Base-by-base conservation (phyloP, 306 rosid genomes). In the Cyclanthera cordifolia region DNA sequence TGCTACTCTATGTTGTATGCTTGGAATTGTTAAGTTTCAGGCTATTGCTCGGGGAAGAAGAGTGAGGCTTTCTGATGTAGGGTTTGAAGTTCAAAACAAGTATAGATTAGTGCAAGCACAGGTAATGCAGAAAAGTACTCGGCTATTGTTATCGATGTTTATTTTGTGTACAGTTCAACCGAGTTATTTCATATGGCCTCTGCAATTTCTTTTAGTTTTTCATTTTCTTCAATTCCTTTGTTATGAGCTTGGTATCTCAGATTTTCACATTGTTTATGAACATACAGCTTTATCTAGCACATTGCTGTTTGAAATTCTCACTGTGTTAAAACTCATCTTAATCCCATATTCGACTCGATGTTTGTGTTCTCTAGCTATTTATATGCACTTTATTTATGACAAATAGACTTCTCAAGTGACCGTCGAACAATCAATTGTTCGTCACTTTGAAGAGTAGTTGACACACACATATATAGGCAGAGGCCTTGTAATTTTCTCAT, bases 1-100 rank as follows among this genome's bases (percentile, higher is more conserved):
- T 82, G 79, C 87, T 69, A 90, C 99, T 5, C 78, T 94, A 49
- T 80, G 77, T 86, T 85, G 85, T 82, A 85, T 90, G 96, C 80
- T 83, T 73, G 87, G 89, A 59, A 79, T 94, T 81, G 89, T 94
- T 79, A 94, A 88, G 84, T 80, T 85, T 59, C 99, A 94, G 83
- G 96, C 96, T 65, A 55, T 88, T 70, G 79, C 71, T 75, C 95
- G 96, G 53, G 99, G 97, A 57, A 79, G 81, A 73, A 74, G 70
- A 48, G 92, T 85, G 71, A 86, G 99, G 73, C 77, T 50, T 55
- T 86, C 90, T 76, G 82, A 77, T 73, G 67, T 77, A 79, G 91
- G 91, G 52, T 69, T 77, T 76, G 87, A 84, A 86, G 88, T 87
- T 81, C 89, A 66, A 52, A 88, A 70, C 14, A 83, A 78, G 77